These are phyloP conservation scores for Saccharomycopsis phalli DNA, from an alignment of 1,139 yeast species.

Conservation along the genomic window DNA sequence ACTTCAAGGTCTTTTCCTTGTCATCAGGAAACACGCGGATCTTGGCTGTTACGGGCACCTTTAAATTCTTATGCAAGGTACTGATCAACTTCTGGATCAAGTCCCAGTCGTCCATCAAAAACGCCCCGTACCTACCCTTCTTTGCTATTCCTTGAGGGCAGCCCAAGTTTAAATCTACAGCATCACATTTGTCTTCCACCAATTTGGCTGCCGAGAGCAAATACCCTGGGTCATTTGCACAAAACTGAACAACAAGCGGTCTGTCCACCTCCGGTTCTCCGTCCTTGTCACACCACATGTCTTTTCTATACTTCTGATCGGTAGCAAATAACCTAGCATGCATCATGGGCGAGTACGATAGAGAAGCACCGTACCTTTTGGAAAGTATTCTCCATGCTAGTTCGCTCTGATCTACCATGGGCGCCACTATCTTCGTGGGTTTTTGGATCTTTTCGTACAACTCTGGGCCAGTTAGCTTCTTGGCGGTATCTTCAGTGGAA, in stretches of 20 bases:
- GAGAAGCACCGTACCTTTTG: constrained; percentile 81
- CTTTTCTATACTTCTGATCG: constrained; percentile 67
- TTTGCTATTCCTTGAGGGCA: constrained; percentile 97
- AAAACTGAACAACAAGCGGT: constrained; percentile 87
- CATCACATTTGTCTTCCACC: constrained; percentile 85
- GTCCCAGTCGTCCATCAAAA: constrained; percentile 96
- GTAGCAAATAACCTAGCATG: constrained; percentile 89
- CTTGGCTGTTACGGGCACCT: constrained; percentile 90
- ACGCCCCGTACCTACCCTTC: constrained; percentile 92
- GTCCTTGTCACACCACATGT: constrained; percentile 69
- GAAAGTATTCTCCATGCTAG: constrained; percentile 91
- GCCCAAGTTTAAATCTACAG: constrained; percentile 90
- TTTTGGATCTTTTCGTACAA: constrained; percentile 20
- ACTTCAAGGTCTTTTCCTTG: constrained; percentile 70
- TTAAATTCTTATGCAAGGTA: constrained; percentile 62
- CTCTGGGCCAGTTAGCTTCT: constrained; percentile 5
- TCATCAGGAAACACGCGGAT: constrained; percentile 77
- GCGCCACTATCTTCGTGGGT: constrained; percentile 87
- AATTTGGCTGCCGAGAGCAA: constrained; percentile 69
- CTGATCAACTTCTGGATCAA: constrained; percentile 63
- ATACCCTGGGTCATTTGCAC: constrained; percentile 90
- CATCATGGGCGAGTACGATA: constrained; percentile 95
- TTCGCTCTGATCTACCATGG: constrained; percentile 97
- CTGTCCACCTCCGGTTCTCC: constrained; percentile 62
- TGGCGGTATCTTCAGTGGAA: neutral